Conservation (phyloP, 805 yeast species). For the Lachancea fermentati region DNA sequence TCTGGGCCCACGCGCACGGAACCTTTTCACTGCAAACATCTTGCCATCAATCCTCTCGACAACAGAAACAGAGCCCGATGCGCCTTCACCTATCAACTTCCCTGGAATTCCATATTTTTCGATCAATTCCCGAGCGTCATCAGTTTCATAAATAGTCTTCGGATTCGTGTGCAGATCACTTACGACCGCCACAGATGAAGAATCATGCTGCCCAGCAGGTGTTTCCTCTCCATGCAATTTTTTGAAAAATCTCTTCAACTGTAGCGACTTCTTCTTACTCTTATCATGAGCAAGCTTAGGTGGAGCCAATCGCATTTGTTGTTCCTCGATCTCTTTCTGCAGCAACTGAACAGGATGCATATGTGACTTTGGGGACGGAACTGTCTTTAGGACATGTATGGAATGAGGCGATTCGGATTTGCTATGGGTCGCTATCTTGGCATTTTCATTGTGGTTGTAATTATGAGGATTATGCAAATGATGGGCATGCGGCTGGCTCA, state of each 20-base stretch:
- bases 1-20: conserved; percentile 47
- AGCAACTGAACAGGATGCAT: conserved; percentile 28
- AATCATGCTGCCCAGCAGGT: background rate
- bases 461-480: conserved; percentile 12
- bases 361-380: conserved; percentile 17
- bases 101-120: conserved; percentile 74
- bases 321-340: conserved; percentile 24
- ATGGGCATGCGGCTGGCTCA: conserved; percentile 7
- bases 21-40: conserved; percentile 82
- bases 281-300: conserved; percentile 4
- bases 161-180: conserved; percentile 12
- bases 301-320: conserved; percentile 12
- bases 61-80: conserved; percentile 87
- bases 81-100: conserved; percentile 79
- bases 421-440: background rate
- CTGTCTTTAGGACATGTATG: conserved; percentile 1
- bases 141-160: conserved; percentile 36
- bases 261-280: conserved; percentile 20
- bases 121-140: conserved; percentile 37
- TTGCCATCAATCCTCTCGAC: conserved; percentile 58
- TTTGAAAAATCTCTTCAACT: conserved; percentile 48
- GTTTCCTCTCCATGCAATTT: conserved; percentile 29
- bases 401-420: conserved; percentile 3
- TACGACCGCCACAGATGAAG: conserved; percentile 7
- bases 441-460: conserved; percentile 1